Percentiles rank a stretch among this genome's conserved stretches.
Conservation (phyloP, 306 rosid genomes). For the Cicer judaicum region DNA sequence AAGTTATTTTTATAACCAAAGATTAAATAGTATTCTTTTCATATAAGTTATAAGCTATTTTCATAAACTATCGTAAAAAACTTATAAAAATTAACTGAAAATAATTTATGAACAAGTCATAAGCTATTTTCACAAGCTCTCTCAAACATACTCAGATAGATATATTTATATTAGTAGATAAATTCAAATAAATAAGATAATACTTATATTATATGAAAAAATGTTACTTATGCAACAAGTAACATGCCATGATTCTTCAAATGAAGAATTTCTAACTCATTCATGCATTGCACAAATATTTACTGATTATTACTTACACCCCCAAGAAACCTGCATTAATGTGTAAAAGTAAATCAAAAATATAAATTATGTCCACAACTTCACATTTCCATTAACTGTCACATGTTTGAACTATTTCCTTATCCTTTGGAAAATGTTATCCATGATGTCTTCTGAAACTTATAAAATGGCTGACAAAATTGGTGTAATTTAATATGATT, state of each 20-base stretch:
- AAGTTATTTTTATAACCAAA: too few species aligned
- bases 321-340: background rate
- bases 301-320: background rate
- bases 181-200: background rate
- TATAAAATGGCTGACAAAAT: background rate
- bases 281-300: background rate
- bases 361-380: background rate
- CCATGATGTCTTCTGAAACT: background rate
- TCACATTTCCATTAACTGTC: background rate
- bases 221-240: background rate
- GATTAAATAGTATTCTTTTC: too few species aligned
- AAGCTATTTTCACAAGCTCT: too few species aligned
- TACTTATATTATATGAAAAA: background rate
- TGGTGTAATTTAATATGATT: background rate
- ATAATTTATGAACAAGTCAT: too few species aligned
- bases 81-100: too few species aligned
- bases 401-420: background rate
- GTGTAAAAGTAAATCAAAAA: background rate
- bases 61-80: too few species aligned
- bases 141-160: too few species aligned
- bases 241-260: background rate
- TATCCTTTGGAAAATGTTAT: background rate
- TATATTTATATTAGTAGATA: too few species aligned
- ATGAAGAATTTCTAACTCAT: background rate
- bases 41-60: too few species aligned